Evolutionary conservation across 495 filamentous ascomycete species (phyloP).

Genomic region (Filosporella fistucella): DNA sequence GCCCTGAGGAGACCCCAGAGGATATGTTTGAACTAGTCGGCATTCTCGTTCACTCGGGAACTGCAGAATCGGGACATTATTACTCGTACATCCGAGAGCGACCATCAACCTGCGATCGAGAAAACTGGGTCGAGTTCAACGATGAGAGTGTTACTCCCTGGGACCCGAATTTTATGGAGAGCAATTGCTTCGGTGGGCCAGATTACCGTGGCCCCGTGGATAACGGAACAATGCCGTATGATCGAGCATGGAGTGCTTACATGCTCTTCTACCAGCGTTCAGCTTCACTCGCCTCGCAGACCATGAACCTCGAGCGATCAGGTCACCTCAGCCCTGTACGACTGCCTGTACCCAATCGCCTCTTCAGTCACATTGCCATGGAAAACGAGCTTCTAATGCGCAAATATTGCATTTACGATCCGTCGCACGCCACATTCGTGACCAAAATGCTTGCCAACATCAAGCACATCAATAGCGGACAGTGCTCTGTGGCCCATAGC

Average conservation of each 20-base stretch:
- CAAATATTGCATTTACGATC: conserved; percentile 78
- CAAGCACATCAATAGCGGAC: conserved; percentile 32
- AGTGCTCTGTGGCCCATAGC: conserved; percentile 43
- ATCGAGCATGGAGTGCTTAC: conserved; percentile 84
- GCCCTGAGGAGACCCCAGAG: conserved; percentile 40
- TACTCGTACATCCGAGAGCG: conserved; percentile 91
- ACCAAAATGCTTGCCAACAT: conserved; percentile 48
- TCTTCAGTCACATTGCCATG: conserved; percentile 58
- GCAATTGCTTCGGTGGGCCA: conserved; percentile 74
- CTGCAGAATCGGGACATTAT: conserved; percentile 93
- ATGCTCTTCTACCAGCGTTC: conserved; percentile 96
- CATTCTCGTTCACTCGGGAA: conserved; percentile 87
- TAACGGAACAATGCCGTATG: conserved; percentile 38
- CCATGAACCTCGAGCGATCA: conserved; percentile 30
- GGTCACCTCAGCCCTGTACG: conserved; percentile 44
- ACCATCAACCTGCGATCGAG: conserved; percentile 43
- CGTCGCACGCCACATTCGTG: conserved; percentile 65
- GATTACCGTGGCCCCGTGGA: conserved; percentile 46
- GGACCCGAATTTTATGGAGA: conserved; percentile 67
- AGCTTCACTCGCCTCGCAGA: conserved; percentile 51
- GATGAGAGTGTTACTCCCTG: conserved; percentile 76
- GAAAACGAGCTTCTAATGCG: conserved; percentile 72
- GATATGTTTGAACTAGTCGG: conserved; percentile 93
- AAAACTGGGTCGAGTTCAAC: conserved; percentile 88
- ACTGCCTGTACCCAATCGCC: conserved; percentile 46